Evolutionary conservation across 2,329 filamentous ascomycete species (phyloP), one percentile per base, ranked within the genome.

Genomic region (Pezicula rhizophila): DNA sequence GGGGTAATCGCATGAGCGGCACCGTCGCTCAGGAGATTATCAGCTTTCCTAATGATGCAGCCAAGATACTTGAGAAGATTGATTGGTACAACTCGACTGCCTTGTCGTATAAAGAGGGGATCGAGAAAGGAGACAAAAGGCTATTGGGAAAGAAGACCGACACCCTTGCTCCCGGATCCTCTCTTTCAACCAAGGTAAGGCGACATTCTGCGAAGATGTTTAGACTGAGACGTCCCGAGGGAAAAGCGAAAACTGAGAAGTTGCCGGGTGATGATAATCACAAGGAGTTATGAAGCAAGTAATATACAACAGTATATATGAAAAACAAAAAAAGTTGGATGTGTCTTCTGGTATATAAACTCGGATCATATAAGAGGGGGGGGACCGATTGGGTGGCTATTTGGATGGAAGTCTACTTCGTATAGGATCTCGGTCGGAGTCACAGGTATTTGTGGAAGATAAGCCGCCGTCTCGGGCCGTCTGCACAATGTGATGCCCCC

Each of bases 1-100:
- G 76, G 76, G 75, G 68, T 3, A 70, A 72, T 51, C 64, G 76
- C 38, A 76, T 79, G 73, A 63, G 59, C 17, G 63, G 69, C 20
- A 63, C 60, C 2, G 67, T 68, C 45, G 73, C 74, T 1, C 60
- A 61, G 28, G 59, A 64, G 1, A 64, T 77, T 26, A 60, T 77
- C 7, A 66, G 71, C 46, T 69, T 69, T 0, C 61, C 39, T 14
- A 47, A 63, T 34, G 48, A 50, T 28, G 12, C 34, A 3, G 49
- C 51, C 20, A 33, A 42, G 12, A 43, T 55, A 11, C 51, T 55
- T n/a, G 49, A 48, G 15, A 45, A 50, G 15, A 20, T 47, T 28
- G 37, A 51, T 20, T 60, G 68, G 55, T 74, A 74, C 58, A 77
- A 78, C 58, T 66, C 71, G 7, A 72, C 70, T 17, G 63, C 66